These are phyloP conservation scores for Mantamonas sphyraenae DNA, from an alignment of 78 protist species.

Conservation along the genomic window DNA sequence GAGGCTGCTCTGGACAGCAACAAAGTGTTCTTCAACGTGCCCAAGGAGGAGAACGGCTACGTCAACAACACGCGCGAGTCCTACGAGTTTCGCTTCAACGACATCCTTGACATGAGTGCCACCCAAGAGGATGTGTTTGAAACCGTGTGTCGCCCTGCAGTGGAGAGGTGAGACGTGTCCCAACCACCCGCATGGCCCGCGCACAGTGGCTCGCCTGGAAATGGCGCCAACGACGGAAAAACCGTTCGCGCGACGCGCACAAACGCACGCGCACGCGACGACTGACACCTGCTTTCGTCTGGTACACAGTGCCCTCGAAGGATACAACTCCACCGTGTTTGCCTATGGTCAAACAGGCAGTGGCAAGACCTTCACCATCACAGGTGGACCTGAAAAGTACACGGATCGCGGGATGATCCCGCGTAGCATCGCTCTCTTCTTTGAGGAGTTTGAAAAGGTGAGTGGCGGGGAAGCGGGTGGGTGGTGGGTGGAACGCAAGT, in stretches of 20 bases:
- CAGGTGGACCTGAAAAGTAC: slow-evolving; percentile 40
- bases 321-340: slow-evolving; percentile 37
- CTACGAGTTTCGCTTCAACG: slow-evolving; percentile 21
- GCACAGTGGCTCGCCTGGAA: background rate
- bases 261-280: no score
- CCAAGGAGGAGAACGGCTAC: no score
- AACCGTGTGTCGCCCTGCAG: background rate
- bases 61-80: background rate
- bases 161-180: background rate
- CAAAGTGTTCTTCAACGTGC: no score
- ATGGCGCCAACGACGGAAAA: background rate
- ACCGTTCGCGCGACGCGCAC: background rate
- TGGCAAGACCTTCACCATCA: slow-evolving; percentile 7
- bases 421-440: slow-evolving; percentile 29
- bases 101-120: slow-evolving; percentile 11
- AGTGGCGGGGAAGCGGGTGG: background rate
- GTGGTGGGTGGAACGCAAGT: background rate
- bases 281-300: background rate
- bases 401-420: slow-evolving; percentile 66
- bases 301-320: slow-evolving; percentile 21
- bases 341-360: slow-evolving; percentile 64
- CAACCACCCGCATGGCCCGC: background rate
- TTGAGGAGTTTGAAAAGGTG: slow-evolving; percentile 4
- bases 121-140: slow-evolving; percentile 44
- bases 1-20: no score